Conservation (phyloP, 2,329 filamentous ascomycete genomes). For the Huntiella savannae region DNA sequence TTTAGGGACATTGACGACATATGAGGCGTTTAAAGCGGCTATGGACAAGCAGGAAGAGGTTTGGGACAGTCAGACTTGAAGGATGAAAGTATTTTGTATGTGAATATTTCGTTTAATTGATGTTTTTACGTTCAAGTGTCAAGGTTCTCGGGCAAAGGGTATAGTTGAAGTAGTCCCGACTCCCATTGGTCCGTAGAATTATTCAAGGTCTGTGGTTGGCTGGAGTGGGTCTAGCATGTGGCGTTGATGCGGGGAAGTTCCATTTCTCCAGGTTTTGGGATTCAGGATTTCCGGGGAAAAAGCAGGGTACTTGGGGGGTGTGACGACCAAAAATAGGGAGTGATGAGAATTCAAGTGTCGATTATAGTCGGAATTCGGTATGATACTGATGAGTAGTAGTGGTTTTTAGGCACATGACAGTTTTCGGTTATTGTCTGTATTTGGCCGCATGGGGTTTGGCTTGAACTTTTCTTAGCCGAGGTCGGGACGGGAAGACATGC, state of each 20-base stretch:
- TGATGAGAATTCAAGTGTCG: no score
- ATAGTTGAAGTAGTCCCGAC: background rate
- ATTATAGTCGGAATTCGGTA: no score
- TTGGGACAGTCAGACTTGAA: background rate
- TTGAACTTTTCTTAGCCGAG: no score
- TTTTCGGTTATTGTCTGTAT: background rate
- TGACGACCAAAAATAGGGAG: no score
- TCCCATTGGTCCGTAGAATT: no score
- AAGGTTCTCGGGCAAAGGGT: background rate
- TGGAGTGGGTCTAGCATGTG: no score
- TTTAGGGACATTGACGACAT: slow-evolving; percentile 71
- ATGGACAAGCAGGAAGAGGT: slow-evolving; percentile 35
- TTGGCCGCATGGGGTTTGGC: no score
- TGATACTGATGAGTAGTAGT: background rate
- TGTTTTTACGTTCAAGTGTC: background rate
- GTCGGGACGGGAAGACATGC: no score
- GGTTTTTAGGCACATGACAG: background rate
- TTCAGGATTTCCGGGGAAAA: background rate
- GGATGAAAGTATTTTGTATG: background rate
- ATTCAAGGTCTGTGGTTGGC: no score
- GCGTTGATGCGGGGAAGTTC: background rate
- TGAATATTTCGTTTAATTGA: slow-evolving; percentile 1
- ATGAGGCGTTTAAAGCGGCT: slow-evolving; percentile 61
- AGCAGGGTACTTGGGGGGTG: background rate
- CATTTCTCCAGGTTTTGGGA: slow-evolving; percentile 9